Evolutionary conservation across 345 rosid species (phyloP).

Genomic region (Corymbia maculata): DNA sequence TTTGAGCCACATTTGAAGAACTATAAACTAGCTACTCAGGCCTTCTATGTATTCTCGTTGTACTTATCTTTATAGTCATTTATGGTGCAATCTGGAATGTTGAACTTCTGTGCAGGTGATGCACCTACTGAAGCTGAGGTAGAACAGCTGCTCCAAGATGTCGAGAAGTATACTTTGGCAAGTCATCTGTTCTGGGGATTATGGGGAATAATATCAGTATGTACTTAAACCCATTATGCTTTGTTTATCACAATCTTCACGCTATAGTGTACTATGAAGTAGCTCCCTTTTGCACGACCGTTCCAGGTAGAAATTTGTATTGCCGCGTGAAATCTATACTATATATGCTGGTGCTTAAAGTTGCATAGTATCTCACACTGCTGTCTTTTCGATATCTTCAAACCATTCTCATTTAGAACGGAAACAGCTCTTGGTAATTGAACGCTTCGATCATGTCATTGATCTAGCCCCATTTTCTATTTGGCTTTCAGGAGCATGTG

Average conservation of each 20-base stretch:
- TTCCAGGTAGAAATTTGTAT: background rate
- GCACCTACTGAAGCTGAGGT: conserved; percentile 23
- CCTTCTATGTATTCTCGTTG: background rate
- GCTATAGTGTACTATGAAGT: background rate
- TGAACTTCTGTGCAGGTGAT: conserved; percentile 22
- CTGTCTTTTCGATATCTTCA: background rate
- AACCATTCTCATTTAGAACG: background rate
- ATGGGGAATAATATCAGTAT: conserved; percentile 67
- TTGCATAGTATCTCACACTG: background rate
- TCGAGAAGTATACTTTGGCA: conserved; percentile 51
- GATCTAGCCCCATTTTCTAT: background rate
- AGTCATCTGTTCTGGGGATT: conserved; percentile 61
- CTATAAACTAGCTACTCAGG: background rate
- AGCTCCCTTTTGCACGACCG: background rate
- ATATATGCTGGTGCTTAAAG: background rate
- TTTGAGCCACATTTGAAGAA: background rate
- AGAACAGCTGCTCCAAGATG: conserved; percentile 26
- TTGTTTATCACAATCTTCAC: background rate
- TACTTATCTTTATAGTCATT: background rate
- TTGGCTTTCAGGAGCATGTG: conserved; percentile 37
- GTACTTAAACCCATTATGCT: background rate
- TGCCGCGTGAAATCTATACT: background rate
- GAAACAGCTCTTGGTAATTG: background rate
- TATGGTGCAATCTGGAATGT: background rate
- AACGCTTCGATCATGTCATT: background rate